Percentiles rank a stretch among this genome's conserved stretches.
These are phyloP conservation scores for Pleomassaria siparia DNA, from an alignment of 2,329 filamentous ascomycete species.

Conservation along the genomic window DNA sequence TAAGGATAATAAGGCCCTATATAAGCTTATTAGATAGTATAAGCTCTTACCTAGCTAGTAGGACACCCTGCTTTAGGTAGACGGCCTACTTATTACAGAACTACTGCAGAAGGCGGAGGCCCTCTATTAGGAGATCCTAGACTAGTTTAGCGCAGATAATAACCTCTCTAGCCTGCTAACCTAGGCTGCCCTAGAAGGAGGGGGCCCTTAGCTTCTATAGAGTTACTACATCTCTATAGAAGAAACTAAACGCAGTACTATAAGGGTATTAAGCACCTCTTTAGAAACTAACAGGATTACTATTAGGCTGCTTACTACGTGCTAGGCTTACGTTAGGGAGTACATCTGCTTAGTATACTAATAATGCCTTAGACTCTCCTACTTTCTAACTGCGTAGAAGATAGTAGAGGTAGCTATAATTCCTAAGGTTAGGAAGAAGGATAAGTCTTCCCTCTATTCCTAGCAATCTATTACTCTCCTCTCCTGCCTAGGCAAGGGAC, in stretches of 20 bases:
- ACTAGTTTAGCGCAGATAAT: background rate
- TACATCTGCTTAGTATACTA: background rate
- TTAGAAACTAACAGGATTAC: background rate
- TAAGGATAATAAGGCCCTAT: too few species aligned
- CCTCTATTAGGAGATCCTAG: background rate
- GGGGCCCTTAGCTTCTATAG: background rate
- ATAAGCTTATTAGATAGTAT: background rate
- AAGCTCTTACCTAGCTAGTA: background rate
- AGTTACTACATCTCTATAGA: background rate
- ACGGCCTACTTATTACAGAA: background rate
- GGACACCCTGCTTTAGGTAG: background rate
- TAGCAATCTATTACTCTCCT: background rate
- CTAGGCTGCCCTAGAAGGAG: background rate
- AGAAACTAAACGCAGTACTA: background rate
- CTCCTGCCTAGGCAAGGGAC: background rate
- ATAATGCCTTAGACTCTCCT: background rate
- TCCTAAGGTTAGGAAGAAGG: background rate
- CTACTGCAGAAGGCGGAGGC: background rate
- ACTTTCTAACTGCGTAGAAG: background rate
- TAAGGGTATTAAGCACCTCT: background rate
- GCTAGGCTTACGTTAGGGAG: background rate
- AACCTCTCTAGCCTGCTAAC: background rate
- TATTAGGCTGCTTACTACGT: background rate
- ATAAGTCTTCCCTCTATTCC: background rate
- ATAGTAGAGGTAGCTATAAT: background rate